phyloP scores from a whole-genome alignment of 163 green algal genomes.

The Volvox carteri region DNA sequence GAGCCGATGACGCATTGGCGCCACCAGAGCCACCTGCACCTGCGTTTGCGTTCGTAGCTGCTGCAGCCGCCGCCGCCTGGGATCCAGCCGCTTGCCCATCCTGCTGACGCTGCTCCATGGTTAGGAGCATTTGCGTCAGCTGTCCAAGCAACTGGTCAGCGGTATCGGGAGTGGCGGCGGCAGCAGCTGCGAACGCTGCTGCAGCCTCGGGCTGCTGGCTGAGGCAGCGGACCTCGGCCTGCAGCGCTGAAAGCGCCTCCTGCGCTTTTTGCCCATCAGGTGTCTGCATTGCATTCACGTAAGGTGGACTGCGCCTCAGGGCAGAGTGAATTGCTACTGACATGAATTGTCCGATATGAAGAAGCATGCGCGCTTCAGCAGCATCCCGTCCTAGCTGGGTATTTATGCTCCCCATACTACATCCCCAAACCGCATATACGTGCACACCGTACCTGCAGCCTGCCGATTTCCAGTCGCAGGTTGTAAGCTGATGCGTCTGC shows the following conservation, averaged over 20 bases:
- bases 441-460: constrained; percentile 37
- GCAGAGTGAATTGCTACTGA: too few species aligned
- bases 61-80: neutral
- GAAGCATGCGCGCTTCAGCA: too few species aligned
- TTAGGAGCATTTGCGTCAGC: constrained; percentile 10
- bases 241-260: constrained; percentile 71
- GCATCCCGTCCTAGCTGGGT: too few species aligned
- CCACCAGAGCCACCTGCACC: neutral
- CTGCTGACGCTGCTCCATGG: constrained; percentile 28
- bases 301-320: too few species aligned
- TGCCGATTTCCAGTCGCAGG: constrained; percentile 44
- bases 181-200: constrained; percentile 8
- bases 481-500: constrained; percentile 37
- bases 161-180: constrained; percentile 32
- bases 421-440: too few species aligned
- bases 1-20: neutral
- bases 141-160: constrained; percentile 10
- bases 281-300: constrained; percentile 55
- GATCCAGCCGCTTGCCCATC: neutral
- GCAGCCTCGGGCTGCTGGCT: constrained; percentile 53
- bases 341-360: too few species aligned
- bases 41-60: neutral
- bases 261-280: constrained; percentile 61
- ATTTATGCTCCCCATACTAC: too few species aligned
- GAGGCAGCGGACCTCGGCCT: constrained; percentile 76